A percentile compares a stretch with the other conserved stretches of the same genome.
These are phyloP conservation scores for Coemansia sp. DNA, from an alignment of 192 early-diverging fungal species.

Conservation along the genomic window DNA sequence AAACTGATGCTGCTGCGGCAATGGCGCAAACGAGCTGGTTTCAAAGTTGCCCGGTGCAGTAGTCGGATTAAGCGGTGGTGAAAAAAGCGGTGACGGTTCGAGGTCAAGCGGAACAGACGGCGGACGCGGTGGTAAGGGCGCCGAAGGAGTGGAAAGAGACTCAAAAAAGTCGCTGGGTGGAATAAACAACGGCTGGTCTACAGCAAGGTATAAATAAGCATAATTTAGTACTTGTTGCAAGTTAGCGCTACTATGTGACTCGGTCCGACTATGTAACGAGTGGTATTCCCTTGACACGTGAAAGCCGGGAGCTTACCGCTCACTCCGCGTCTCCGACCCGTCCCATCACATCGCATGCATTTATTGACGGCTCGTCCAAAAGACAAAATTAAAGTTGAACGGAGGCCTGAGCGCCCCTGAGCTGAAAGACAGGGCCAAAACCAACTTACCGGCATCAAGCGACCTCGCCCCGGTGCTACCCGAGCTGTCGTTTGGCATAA, in stretches of 20 bases:
- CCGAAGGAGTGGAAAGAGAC: constrained; percentile 16
- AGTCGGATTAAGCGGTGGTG: constrained; percentile 9
- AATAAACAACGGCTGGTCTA: constrained; percentile 44
- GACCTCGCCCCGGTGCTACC: constrained; percentile 20
- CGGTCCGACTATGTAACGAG: neutral
- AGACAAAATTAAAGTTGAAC: neutral
- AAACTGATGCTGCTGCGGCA: constrained; percentile 2
- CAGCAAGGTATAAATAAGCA: neutral
- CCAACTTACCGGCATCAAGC: constrained; percentile 44
- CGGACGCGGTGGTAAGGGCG: constrained; percentile 31
- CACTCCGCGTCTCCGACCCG: constrained; percentile 8
- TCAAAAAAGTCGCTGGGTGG: constrained; percentile 47
- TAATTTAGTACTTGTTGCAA: neutral
- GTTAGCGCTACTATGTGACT: neutral
- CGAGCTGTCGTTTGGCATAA: constrained; percentile 30
- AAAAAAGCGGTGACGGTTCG: constrained; percentile 42
- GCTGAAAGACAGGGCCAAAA: neutral
- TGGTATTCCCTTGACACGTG: constrained; percentile 9
- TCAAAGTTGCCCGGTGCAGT: constrained; percentile 10
- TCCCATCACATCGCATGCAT: neutral
- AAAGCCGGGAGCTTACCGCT: constrained; percentile 6
- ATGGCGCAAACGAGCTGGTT: neutral
- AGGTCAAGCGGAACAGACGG: constrained; percentile 51
- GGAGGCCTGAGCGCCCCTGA: neutral
- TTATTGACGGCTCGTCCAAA: constrained; percentile 1